Base-by-base conservation (phyloP, 768 basidiomycete species). In the Boletus subcaerulescens region DNA sequence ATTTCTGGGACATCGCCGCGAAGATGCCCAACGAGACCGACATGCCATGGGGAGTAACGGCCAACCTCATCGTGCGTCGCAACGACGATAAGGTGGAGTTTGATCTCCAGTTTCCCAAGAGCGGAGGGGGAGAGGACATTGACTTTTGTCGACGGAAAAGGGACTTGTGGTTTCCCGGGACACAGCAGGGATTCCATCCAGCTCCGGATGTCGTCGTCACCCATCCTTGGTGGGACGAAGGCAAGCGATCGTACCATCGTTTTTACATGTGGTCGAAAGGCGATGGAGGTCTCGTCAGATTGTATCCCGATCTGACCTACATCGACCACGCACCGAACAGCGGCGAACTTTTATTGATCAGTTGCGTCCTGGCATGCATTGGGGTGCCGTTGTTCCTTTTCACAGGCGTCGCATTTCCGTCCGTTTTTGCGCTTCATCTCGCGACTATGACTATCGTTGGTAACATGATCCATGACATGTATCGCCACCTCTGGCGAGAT, bases 51-150 rank as follows among this genome's bases (percentile, higher is more conserved):
- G 83, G 84, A 2, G 80, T 83, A 3, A 83, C 84, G 0, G 83
- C 82, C 1, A 84, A 83, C 59, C 73, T 85, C 17, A 77, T 84
- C 22, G 73, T 73, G 5, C 76, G 80, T 3, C 76, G 80, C 22
- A 63, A 71, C 33, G 59, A 70, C 3, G 81, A 83, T 43, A 74
- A 70, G 0, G 72, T 83, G n/a, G 59, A 61, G 41, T 86, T 73
- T 60, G 73, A 78, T 58, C 62, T 73, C 17, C 63, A 61, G 5
- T 85, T 81, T 58, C 85, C 84, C 4, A 84, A 82, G 68, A 86
- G 83, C 4, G 82, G 83, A 1, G 82, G 84, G 3, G 84, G 83
- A 0, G 84, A 86, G 55, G 82, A 86, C 38, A 82, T 85, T 13
- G 79, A 85, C 60, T 84, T 79, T 59, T 82, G 81, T 55, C 70